Evolutionary conservation across 2,329 filamentous ascomycete genomes (phyloP).

Genomic region (Endoconidiophora polonica): DNA sequence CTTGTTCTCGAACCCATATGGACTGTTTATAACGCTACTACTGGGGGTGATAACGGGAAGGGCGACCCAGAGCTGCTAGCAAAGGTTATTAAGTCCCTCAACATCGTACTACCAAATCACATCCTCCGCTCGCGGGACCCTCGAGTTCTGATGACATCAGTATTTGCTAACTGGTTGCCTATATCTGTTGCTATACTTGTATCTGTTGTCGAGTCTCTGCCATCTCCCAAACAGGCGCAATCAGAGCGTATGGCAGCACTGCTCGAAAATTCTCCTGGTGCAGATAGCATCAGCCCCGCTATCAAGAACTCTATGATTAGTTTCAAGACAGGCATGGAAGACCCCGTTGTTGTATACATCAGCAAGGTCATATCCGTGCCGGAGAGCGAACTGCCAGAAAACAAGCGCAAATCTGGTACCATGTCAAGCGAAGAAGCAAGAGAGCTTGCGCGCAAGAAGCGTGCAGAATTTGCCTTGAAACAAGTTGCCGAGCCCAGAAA

Average conservation of each 20-base stretch:
- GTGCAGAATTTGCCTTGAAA: constrained; percentile 70
- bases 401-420: constrained; percentile 54
- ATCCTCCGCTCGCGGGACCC: constrained; percentile 71
- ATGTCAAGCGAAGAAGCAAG: constrained; percentile 80
- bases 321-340: constrained; percentile 53
- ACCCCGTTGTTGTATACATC: constrained; percentile 82
- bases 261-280: constrained; percentile 63
- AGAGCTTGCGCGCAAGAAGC: constrained; percentile 72
- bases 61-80: constrained; percentile 70
- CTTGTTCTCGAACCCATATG: constrained; percentile 89
- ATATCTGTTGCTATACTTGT: constrained; percentile 84
- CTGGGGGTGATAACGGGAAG: constrained; percentile 63
- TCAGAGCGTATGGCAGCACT: constrained; percentile 63
- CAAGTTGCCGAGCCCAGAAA: constrained; percentile 41
- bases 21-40: constrained; percentile 86
- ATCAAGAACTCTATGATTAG: constrained; percentile 68
- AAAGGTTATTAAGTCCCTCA: constrained; percentile 87
- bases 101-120: constrained; percentile 69
- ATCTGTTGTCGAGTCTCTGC: constrained; percentile 83
- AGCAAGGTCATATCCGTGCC: constrained; percentile 97
- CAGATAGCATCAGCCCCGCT: constrained; percentile 47
- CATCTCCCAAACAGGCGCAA: constrained; percentile 68
- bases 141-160: constrained; percentile 62
- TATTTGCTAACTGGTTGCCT: constrained; percentile 83
- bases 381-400: constrained; percentile 78